Percentiles rank a stretch among this genome's conserved stretches.
These are phyloP conservation scores for Clonostachys solani DNA, from an alignment of 2,329 filamentous ascomycete species.

Conservation along the genomic window DNA sequence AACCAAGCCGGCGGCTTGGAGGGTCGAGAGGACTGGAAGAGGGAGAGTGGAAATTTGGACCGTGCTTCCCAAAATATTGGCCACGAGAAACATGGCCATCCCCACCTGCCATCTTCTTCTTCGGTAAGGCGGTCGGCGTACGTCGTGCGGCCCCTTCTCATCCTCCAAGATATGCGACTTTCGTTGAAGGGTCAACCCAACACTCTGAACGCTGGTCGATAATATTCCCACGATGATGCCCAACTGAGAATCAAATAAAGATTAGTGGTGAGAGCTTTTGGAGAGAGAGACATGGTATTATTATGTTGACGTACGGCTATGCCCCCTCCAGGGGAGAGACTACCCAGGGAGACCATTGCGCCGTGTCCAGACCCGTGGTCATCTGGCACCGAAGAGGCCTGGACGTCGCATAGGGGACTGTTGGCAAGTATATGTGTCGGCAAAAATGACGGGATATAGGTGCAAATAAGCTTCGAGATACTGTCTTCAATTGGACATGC, in stretches of 20 bases:
- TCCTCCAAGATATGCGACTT: slow-evolving; percentile 98
- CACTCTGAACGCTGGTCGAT: slow-evolving; percentile 90
- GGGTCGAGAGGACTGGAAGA: slow-evolving; percentile 86
- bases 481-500: background rate
- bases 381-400: slow-evolving; percentile 33
- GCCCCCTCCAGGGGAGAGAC: slow-evolving; percentile 73
- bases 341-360: slow-evolving; percentile 69
- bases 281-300: background rate
- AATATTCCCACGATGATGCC: slow-evolving; percentile 90
- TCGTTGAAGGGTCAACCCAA: slow-evolving; percentile 92
- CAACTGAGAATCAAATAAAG: slow-evolving; percentile 47
- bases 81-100: slow-evolving; percentile 95
- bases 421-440: background rate
- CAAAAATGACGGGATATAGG: background rate
- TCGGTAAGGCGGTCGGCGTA: slow-evolving; percentile 81
- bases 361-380: slow-evolving; percentile 33
- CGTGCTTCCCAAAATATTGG: slow-evolving; percentile 90
- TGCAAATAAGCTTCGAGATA: background rate
- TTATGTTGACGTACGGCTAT: slow-evolving; percentile 57
- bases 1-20: slow-evolving; percentile 92
- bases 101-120: slow-evolving; percentile 93
- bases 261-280: no score
- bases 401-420: background rate
- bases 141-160: slow-evolving; percentile 76
- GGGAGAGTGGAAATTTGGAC: slow-evolving; percentile 97